A percentile compares a stretch with the other conserved stretches of the same genome.
These are phyloP conservation scores for Aspergillus steynii DNA, from an alignment of 495 filamentous ascomycete species.

Conservation along the genomic window DNA sequence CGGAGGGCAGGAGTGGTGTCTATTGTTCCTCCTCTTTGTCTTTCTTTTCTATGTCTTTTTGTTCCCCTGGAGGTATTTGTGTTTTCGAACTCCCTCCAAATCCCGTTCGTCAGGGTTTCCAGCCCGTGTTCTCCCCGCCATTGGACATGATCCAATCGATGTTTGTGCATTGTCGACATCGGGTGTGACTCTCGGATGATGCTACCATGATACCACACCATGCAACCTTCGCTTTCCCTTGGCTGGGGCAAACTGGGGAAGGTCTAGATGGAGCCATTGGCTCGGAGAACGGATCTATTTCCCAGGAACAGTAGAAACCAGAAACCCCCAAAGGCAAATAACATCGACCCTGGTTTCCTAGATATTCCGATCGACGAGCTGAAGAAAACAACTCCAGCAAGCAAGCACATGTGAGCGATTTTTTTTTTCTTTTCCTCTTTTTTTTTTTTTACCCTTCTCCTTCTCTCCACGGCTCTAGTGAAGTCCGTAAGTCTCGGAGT, in stretches of 20 bases:
- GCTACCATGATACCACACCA: constrained; percentile 17
- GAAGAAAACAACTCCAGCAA: background rate
- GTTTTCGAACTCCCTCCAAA: background rate
- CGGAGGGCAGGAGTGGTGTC: background rate
- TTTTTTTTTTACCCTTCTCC: background rate
- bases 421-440: background rate
- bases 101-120: background rate
- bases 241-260: background rate
- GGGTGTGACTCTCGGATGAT: constrained; percentile 16
- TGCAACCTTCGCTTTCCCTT: constrained; percentile 5
- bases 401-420: background rate
- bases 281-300: background rate
- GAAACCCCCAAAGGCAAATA: background rate
- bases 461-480: background rate
- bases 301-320: background rate
- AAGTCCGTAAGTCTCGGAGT: background rate
- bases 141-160: constrained; percentile 5
- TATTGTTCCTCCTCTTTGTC: background rate
- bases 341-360: background rate
- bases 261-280: background rate
- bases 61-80: background rate
- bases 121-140: background rate
- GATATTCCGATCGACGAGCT: background rate
- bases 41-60: background rate
- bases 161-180: background rate